Evolutionary conservation across 805 yeast genomes (phyloP).

Genomic region (Candida cerambycidarum): DNA sequence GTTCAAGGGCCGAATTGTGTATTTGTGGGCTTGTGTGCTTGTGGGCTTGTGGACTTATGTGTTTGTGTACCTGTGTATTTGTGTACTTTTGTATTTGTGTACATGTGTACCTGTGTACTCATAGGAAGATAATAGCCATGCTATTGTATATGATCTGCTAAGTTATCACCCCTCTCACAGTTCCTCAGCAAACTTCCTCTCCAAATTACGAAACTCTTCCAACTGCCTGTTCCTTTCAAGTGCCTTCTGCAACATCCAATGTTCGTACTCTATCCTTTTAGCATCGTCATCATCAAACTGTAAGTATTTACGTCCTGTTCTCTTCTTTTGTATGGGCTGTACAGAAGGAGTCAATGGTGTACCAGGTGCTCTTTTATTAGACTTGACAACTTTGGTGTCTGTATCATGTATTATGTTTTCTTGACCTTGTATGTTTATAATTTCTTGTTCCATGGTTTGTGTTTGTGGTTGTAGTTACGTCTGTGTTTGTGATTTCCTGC

Average conservation of each 20-base stretch:
- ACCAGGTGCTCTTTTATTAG: slow-evolving; percentile 31
- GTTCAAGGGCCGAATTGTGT: no score
- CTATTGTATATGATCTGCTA: no score
- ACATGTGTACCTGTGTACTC: no score
- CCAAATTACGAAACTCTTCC: slow-evolving; percentile 29
- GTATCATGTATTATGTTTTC: background rate
- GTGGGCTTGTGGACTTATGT: no score
- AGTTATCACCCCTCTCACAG: background rate
- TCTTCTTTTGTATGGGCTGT: slow-evolving; percentile 14
- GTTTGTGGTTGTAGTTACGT: background rate
- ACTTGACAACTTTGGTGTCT: background rate
- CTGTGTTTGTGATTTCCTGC: background rate
- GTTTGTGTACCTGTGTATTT: background rate
- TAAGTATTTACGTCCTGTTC: slow-evolving; percentile 20
- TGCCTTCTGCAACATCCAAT: slow-evolving; percentile 29
- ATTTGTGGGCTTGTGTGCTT: no score
- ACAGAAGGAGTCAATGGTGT: slow-evolving; percentile 35
- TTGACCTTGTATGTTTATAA: background rate
- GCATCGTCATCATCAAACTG: slow-evolving; percentile 8
- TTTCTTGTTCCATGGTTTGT: background rate
- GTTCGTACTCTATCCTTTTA: slow-evolving; percentile 27
- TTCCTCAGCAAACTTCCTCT: slow-evolving; percentile 19
- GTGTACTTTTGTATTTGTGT: no score
- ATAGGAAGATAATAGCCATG: no score
- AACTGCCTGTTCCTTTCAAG: slow-evolving; percentile 23